Percentiles rank a stretch among this genome's conserved stretches.
Evolutionary conservation across 1,139 yeast species (phyloP).

Genomic region (Debaryomyces nepalensis): DNA sequence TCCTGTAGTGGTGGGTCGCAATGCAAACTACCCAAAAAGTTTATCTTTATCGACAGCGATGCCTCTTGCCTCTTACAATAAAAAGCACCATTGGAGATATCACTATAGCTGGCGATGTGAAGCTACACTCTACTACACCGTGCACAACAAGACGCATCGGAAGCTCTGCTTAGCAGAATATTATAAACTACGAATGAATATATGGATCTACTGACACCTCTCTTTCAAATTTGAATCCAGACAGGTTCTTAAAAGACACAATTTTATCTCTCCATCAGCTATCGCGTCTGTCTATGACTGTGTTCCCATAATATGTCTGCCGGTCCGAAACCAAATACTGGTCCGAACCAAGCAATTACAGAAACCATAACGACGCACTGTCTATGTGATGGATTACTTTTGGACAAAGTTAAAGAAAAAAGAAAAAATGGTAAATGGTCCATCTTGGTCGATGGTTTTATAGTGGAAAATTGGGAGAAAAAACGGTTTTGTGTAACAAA

Average conservation of each 20-base stretch:
- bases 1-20: no score
- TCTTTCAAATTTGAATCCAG: constrained; percentile 53
- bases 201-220: constrained; percentile 59
- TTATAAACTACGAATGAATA: constrained; percentile 21
- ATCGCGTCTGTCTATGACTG: constrained; percentile 46
- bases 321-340: constrained; percentile 25
- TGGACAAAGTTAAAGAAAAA: constrained; percentile 52
- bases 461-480: constrained; percentile 4
- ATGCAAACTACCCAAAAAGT: no score
- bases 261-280: constrained; percentile 52
- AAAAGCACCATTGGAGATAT: no score
- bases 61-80: no score
- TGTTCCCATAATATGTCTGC: constrained; percentile 5
- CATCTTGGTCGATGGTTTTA: constrained; percentile 1
- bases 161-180: no score
- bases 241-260: constrained; percentile 56
- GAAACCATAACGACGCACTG: constrained; percentile 49
- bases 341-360: constrained; percentile 18
- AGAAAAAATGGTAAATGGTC: constrained; percentile 15
- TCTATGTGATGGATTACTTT: constrained; percentile 58
- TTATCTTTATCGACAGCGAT: no score
- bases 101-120: no score
- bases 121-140: no score
- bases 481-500: constrained; percentile 9
- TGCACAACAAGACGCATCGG: no score